Conservation (phyloP, 2,329 filamentous ascomycete genomes). For the Xylariaceae sp. region DNA sequence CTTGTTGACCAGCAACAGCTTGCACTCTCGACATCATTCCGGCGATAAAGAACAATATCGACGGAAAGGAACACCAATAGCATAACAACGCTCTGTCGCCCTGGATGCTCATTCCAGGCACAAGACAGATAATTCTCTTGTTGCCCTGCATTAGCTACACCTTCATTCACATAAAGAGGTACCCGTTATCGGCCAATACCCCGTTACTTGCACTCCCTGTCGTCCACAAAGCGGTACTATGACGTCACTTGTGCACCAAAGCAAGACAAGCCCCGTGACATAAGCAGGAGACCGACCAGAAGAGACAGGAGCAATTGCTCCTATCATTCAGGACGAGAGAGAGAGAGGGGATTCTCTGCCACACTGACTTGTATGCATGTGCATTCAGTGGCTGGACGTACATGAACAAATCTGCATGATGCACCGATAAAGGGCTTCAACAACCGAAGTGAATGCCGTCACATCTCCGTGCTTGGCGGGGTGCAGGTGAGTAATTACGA, state of each 20-base stretch:
- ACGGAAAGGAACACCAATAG: not conserved
- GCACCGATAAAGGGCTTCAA: not conserved
- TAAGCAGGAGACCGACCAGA: not conserved
- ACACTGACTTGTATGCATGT: not conserved
- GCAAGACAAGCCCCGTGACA: not conserved
- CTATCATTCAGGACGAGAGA: not conserved
- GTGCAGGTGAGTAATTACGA: not conserved
- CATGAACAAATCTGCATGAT: not conserved
- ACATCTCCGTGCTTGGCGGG: not conserved
- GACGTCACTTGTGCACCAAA: not conserved
- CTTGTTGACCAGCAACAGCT: not conserved
- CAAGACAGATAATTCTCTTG: not conserved
- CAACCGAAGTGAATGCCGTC: not conserved
- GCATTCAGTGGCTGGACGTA: not conserved
- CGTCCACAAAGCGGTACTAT: not conserved
- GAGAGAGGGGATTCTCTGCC: not conserved
- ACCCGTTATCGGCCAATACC: not conserved
- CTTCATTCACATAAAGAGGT: not conserved
- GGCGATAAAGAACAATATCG: not conserved
- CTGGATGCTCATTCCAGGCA: not conserved
- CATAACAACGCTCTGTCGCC: not conserved
- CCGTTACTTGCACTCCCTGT: not conserved
- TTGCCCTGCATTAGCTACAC: not conserved
- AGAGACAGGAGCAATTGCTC: not conserved
- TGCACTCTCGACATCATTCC: no score